These are phyloP conservation scores for Eucalyptus dawsonii DNA, from an alignment of 345 rosid genomes.

Conservation along the genomic window DNA sequence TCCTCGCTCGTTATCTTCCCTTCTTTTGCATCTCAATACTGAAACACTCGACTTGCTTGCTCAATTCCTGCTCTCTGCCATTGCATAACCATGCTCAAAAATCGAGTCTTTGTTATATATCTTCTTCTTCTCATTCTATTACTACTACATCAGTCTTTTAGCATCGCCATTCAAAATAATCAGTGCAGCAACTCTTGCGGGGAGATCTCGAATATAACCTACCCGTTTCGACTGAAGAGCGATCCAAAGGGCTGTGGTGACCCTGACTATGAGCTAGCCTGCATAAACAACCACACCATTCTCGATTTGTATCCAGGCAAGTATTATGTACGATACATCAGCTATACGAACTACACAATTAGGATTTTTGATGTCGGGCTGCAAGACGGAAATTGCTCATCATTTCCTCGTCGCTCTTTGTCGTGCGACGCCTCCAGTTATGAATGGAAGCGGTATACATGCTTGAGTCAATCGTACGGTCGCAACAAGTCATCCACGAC, in stretches of 20 bases:
- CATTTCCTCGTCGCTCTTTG: fast-evolving
- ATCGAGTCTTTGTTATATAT: background rate
- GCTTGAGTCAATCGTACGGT: fast-evolving
- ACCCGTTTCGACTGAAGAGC: background rate
- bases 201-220: fast-evolving
- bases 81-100: background rate
- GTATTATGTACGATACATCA: too few relatives aligned
- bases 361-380: too few relatives aligned
- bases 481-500: too few relatives aligned
- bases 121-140: too few relatives aligned
- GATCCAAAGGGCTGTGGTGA: background rate
- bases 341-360: too few relatives aligned
- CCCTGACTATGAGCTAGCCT: fast-evolving
- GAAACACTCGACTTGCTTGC: background rate
- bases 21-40: background rate
- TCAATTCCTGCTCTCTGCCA: background rate
- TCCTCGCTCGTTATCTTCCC: background rate
- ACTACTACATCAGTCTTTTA: background rate
- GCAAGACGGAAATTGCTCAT: too few relatives aligned
- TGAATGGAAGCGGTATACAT: too few relatives aligned
- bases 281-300: too few relatives aligned
- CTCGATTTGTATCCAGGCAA: too few relatives aligned
- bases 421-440: fast-evolving
- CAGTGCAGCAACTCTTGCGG: background rate
- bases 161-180: too few relatives aligned